Conservation (phyloP, 2,329 filamentous ascomycete genomes). For the Claviceps maximensis region DNA sequence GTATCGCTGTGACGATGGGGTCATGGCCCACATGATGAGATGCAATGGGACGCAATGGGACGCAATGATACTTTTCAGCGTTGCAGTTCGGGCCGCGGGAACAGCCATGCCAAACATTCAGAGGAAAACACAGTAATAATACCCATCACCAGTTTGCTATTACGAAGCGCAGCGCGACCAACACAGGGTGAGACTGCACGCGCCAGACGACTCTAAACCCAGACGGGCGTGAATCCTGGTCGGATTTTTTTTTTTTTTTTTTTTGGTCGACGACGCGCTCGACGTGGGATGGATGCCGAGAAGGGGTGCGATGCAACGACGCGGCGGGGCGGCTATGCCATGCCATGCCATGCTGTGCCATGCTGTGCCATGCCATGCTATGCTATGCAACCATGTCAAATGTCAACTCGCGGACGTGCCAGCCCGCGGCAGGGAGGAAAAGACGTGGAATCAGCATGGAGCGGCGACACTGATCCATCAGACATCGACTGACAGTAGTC, state of each 20-base stretch:
- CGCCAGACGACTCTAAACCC: not conserved
- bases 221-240: not conserved
- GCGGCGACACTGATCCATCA: too few relatives aligned
- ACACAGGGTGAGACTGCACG: constrained; percentile 2
- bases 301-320: not conserved
- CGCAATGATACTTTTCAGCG: not conserved
- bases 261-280: not conserved
- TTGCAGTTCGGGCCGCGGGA: constrained; percentile 1
- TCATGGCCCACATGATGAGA: not conserved
- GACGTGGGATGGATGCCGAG: not conserved
- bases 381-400: too few relatives aligned
- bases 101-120: not conserved
- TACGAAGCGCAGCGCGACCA: constrained; percentile 2
- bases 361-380: too few relatives aligned
- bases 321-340: not conserved
- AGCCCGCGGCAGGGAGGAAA: not conserved
- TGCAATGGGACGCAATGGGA: not conserved
- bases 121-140: not conserved
- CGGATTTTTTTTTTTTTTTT: not conserved
- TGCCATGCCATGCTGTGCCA: too few relatives aligned
- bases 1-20: not conserved
- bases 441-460: not conserved
- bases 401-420: too few relatives aligned
- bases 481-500: too few relatives aligned
- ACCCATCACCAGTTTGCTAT: not conserved